Conservation (phyloP, 345 rosid genomes). For the Populus simonii region DNA sequence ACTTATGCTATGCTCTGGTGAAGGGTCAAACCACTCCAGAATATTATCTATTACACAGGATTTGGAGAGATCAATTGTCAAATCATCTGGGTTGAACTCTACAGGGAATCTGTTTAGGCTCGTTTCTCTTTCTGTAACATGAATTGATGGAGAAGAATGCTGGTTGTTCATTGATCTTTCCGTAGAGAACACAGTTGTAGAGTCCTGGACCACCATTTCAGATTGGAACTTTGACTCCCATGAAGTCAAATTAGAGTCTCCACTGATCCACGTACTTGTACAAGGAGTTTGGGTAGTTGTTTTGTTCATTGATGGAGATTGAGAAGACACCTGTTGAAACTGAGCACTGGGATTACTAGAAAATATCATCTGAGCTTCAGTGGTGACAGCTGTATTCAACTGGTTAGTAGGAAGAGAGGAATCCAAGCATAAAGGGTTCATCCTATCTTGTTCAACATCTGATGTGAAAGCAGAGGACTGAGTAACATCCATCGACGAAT, state of each 20-base stretch:
- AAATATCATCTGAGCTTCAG: conserved; percentile 16
- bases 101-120: conserved; percentile 27
- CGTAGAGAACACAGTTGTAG: neutral
- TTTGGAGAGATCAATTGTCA: conserved; percentile 39
- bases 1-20: conserved; percentile 32
- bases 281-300: conserved; percentile 26
- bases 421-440: conserved; percentile 13
- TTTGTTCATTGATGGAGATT: conserved; percentile 16
- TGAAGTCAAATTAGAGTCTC: conserved; percentile 44
- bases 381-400: neutral
- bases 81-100: conserved; percentile 40
- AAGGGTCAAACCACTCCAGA: conserved; percentile 47
- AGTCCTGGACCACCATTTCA: conserved; percentile 11
- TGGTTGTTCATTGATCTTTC: conserved; percentile 16
- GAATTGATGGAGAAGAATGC: conserved; percentile 9
- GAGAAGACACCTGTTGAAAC: conserved; percentile 13
- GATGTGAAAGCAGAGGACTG: conserved; percentile 13
- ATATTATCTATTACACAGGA: conserved; percentile 46
- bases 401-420: conserved; percentile 1
- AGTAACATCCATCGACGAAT: conserved; percentile 27
- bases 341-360: conserved; percentile 1
- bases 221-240: conserved; percentile 26
- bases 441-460: conserved; percentile 18
- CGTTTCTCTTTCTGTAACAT: conserved; percentile 19
- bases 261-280: conserved; percentile 39